These are phyloP conservation scores for Amanita exitialis DNA, from an alignment of 768 basidiomycete species.

Conservation along the genomic window DNA sequence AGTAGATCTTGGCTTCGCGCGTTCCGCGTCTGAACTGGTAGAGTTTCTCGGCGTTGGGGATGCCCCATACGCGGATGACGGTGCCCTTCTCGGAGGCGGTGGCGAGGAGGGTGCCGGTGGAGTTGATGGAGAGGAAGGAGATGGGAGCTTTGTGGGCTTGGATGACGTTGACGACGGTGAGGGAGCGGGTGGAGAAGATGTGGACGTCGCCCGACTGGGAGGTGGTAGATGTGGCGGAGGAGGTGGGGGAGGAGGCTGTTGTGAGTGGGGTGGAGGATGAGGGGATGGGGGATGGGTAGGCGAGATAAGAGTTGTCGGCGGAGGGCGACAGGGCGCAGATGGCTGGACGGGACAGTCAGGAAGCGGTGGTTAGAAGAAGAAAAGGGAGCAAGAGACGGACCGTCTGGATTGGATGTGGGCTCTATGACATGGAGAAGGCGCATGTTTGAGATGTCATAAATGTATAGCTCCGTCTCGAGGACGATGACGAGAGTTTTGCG, in stretches of 20 bases:
- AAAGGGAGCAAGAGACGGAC: slow-evolving; percentile 35
- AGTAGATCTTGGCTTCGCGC: slow-evolving; percentile 77
- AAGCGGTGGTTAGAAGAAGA: slow-evolving; percentile 1
- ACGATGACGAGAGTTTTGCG: slow-evolving; percentile 94
- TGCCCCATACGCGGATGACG: slow-evolving; percentile 88
- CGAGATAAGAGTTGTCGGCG: slow-evolving; percentile 87
- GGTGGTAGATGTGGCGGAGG: slow-evolving; percentile 19
- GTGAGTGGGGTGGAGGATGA: slow-evolving; percentile 59
- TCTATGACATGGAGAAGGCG: slow-evolving; percentile 94
- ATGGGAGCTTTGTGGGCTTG: slow-evolving; percentile 96
- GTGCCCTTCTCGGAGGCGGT: slow-evolving; percentile 94
- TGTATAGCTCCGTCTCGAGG: slow-evolving; percentile 95
- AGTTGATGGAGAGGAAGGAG: slow-evolving; percentile 78
- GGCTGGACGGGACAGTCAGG: slow-evolving; percentile 34
- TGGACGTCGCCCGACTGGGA: slow-evolving; percentile 64
- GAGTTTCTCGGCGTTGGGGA: slow-evolving; percentile 87
- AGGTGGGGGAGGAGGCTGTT: slow-evolving; percentile 20
- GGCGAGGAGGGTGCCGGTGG: slow-evolving; percentile 81
- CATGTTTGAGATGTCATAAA: slow-evolving; percentile 99
- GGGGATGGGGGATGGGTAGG: slow-evolving; percentile 92
- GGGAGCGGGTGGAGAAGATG: slow-evolving; percentile 86
- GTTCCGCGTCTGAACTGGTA: slow-evolving; percentile 94
- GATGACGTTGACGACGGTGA: slow-evolving; percentile 90
- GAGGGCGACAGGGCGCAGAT: slow-evolving; percentile 93
- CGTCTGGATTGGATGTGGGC: slow-evolving; percentile 91